Evolutionary conservation across 352 stramenopile species (phyloP), one percentile per base, ranked within the genome.

Genomic region (Globisporangium radiosum): DNA sequence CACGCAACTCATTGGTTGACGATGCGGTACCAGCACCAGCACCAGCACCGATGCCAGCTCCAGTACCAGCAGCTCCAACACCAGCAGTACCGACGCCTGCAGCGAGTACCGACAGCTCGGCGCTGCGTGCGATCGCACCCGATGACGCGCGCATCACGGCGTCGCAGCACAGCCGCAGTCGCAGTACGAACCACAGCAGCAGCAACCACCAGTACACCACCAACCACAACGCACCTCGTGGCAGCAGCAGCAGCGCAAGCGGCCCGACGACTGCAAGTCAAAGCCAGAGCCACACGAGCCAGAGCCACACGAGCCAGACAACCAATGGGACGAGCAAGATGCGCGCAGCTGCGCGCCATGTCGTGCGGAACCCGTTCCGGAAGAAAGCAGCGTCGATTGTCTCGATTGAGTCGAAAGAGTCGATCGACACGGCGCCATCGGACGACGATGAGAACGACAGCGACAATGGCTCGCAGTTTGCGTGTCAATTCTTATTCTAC

Each of bases 401-500:
- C 60, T 56, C 66, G 64, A 45, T 71, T 60, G 47, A 43, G 47
- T 61, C 56, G 11, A 56, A 50, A 36, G 54, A 65, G 33, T 65
- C 60, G 47, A 53, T 60, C 15, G 53, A 47, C 47, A 65, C 64
- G 6, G 71, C 70, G 58, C 62, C 76, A 33, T 59, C 71, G 13
- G 53, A 55, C 17, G 59, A 59, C 44, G 67, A 81, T 25, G 72
- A 78, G 14, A 56, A 78, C 17, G 57, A 62, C 1, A 54, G 17
- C 13, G 61, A 74, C 19, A 33, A 33, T 33, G 17, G 45, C 8
- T 62, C 55, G 38, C n/a, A 38, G 15, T 49, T 63, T 15, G 70
- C 47, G 9, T 54, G 73, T 36, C 69, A 70, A 25, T 91, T 88
- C 57, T 52, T 87, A 17, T 83, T 91, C 57, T 91, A 80, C 56